Base-by-base conservation (phyloP, 108 stramenopile genomes). In the Seminavis robusta region DNA sequence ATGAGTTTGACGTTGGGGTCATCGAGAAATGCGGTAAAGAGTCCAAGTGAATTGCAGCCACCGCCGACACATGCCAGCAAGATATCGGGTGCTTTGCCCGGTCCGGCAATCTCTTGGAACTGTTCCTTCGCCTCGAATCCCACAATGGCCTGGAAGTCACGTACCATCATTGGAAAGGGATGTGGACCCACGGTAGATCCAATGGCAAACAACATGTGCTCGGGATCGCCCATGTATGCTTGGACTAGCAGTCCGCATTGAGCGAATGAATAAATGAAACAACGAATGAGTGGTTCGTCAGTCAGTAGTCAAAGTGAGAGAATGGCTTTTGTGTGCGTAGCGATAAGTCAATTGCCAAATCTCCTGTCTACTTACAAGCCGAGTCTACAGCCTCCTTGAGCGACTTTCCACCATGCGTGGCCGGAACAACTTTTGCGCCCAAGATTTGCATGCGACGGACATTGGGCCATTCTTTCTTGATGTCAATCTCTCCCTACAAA, bases 341-440 rank as follows among this genome's bases (percentile, higher is more conserved):
- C n/a, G n/a, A n/a, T n/a, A n/a, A n/a, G n/a, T n/a, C n/a, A n/a
- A n/a, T n/a, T n/a, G n/a, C n/a, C n/a, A n/a, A n/a, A n/a, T n/a
- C n/a, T n/a, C n/a, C n/a, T 93, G 89, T 24, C n/a, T n/a, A n/a
- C n/a, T 94, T 77, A 88, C 95, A 94, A 31, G 94, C 96, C 64
- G 94, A 92, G 65, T 97, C 94, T 70, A 97, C 92, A 45, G 96
- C 96, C 61, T 97, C 96, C 77, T 97, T 97, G 34, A 97, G 53
- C 9, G 94, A 94, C 26, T 77, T 51, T 48, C 76, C 72, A 40
- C 96, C 96, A 40, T 84, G 77, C 29, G 71, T 52, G 16, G 94
- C 96, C 6, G 93, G 88, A 11, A 94, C 82, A 33, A 94, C 90
- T 58, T 81, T 92, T 4, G 93, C 94, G 33, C 96, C 96, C 41